Conservation (phyloP, 306 rosid species). For the Citrullus amarus region DNA sequence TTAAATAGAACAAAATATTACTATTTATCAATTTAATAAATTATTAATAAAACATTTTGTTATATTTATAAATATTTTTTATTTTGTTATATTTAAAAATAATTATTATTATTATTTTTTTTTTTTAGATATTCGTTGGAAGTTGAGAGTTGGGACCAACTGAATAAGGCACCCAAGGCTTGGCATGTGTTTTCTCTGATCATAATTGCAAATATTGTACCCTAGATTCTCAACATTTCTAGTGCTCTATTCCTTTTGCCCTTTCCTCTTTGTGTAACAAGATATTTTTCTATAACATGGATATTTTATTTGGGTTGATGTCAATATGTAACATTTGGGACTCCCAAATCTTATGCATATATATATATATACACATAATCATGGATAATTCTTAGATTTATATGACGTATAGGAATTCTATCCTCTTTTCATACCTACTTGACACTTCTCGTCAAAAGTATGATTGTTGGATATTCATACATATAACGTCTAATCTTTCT, state of each 20-base stretch:
- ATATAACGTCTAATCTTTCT: too few relatives aligned
- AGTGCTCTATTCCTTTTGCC: not conserved
- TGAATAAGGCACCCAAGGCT: not conserved
- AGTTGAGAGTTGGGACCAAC: not conserved
- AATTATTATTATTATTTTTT: not conserved
- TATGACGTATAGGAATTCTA: too few relatives aligned
- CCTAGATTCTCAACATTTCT: not conserved
- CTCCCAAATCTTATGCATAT: not conserved
- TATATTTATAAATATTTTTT: too few relatives aligned
- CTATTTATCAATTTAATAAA: too few relatives aligned
- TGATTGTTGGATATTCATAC: too few relatives aligned
- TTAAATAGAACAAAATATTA: too few relatives aligned
- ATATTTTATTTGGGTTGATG: not conserved
- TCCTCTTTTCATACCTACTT: not conserved
- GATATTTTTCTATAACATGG: not conserved
- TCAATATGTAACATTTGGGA: not conserved
- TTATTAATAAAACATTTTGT: too few relatives aligned
- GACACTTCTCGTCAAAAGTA: not conserved
- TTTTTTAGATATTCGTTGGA: not conserved
- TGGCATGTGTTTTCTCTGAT: conserved; percentile 7
- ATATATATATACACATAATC: not conserved
- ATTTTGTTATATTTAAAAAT: too few relatives aligned
- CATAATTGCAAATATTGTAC: not conserved
- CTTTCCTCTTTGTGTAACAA: not conserved
- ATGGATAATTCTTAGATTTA: not conserved